phyloP scores from a whole-genome alignment of 257 asterid genomes.

The Capsicum rhomboideum region DNA sequence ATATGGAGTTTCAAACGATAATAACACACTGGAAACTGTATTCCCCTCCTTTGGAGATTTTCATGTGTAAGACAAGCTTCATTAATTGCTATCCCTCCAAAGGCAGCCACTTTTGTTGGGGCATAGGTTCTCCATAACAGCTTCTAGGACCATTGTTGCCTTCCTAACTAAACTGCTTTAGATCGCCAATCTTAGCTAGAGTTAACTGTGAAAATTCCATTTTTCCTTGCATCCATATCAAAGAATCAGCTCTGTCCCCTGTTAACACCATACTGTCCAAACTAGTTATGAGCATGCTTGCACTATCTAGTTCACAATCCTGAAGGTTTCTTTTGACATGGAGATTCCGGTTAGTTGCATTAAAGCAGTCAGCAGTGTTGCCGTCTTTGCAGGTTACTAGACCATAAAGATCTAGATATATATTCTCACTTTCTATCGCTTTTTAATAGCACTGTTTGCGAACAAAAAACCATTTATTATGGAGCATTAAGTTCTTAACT shows the following conservation, averaged over 20 bases:
- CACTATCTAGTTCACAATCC: neutral
- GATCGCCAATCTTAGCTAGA: neutral
- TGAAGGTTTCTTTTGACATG: neutral
- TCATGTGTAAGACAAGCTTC: neutral
- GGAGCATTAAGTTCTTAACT: neutral
- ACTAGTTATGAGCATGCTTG: neutral
- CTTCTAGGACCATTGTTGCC: neutral
- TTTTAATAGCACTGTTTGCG: neutral
- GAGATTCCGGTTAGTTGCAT: neutral
- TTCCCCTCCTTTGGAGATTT: neutral
- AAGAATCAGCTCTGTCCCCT: neutral
- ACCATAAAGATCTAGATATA: neutral
- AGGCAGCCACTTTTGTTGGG: neutral
- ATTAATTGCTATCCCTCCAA: neutral
- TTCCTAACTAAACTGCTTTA: neutral
- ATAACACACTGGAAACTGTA: neutral
- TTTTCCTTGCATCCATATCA: neutral
- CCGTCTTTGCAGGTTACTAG: neutral
- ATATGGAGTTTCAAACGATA: neutral
- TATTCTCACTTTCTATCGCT: neutral
- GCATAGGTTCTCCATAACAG: neutral
- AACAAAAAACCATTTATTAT: neutral
- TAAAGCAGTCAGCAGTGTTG: neutral
- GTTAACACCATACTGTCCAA: neutral
- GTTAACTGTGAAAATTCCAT: neutral